Conservation (phyloP, 805 yeast genomes). For the Clavispora vitiphila region DNA sequence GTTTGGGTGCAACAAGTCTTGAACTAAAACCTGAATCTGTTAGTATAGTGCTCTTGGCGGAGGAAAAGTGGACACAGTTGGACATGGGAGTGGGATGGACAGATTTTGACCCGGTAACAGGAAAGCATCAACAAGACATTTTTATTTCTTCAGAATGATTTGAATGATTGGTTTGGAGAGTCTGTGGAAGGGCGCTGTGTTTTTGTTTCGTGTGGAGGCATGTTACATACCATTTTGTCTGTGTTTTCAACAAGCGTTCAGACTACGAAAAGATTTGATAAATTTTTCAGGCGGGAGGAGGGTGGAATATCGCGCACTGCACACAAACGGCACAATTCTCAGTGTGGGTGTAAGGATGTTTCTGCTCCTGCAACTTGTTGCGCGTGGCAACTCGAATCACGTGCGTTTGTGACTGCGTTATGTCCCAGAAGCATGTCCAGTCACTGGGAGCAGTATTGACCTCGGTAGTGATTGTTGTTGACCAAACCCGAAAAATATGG, state of each 20-base stretch:
- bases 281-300: constrained; percentile 15
- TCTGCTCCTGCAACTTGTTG: not conserved
- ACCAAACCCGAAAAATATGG: no score
- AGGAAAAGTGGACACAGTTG: not conserved
- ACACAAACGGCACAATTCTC: not conserved
- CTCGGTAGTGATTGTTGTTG: no score
- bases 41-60: constrained; percentile 7
- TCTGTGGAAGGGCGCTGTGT: not conserved
- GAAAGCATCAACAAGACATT: not conserved
- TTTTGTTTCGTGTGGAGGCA: not conserved
- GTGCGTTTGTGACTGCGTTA: constrained; percentile 13
- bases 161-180: not conserved
- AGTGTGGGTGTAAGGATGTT: constrained; percentile 9
- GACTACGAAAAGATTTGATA: constrained; percentile 9
- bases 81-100: not conserved
- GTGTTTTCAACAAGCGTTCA: constrained; percentile 9
- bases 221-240: constrained; percentile 19
- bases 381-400: constrained; percentile 3
- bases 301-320: constrained; percentile 1
- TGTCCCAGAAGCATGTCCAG: not conserved
- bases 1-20: constrained; percentile 39
- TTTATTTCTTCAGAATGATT: not conserved
- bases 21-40: constrained; percentile 33
- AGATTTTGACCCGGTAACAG: no score
- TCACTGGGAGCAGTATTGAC: no score